Evolutionary conservation across 2,329 filamentous ascomycete genomes (phyloP), one percentile per base, ranked within the genome.

Genomic region (Botryosphaeria dothidea): DNA sequence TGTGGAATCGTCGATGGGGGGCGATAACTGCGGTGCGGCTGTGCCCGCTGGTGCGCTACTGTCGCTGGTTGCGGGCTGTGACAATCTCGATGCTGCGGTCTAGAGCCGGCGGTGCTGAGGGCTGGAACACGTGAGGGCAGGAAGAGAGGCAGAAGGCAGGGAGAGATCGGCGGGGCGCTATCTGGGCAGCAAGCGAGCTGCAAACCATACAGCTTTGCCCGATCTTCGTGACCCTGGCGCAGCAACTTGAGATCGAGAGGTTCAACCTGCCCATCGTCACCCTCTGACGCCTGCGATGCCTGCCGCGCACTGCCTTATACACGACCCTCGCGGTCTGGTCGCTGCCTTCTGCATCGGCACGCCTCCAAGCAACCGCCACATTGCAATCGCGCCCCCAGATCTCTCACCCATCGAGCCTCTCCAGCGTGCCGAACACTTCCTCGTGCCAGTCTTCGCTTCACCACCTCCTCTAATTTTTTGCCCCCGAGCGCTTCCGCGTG

Each of bases 241-340:
- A 4, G n/a, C 17, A 21, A 60, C 38, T 19, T 31, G 38, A 34
- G 56, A 60, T 60, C 56, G 56, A 34, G n/a, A 60, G 56, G 38
- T 60, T 46, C 56, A 46, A 60, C 61, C 61, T 63, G 61, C 61
- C 48, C 41, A 54, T 63, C 61, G 49, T 54, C 49, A 63, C 38
- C 58, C 61, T 56, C 27, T 23, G 29, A 41, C 60, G 34, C 46
- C 60, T 23, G 34, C 48, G 15, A 56, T 54, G 29, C 27, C 34
- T 29, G 46, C 23, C 46, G 19, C 31, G 13, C 23, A 21, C 25
- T 46, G 36, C 38, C 61, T 63, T 63, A 56, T 63, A 63, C 61
- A 63, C 61, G 61, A 31, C 49, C 48, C 36, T 46, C 48, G 49
- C 61, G 61, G 48, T 45, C 49, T 6, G 27, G n/a, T 9, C 31